phyloP scores from a whole-genome alignment of 2,329 filamentous ascomycete genomes.

The Alternaria tenuissima region DNA sequence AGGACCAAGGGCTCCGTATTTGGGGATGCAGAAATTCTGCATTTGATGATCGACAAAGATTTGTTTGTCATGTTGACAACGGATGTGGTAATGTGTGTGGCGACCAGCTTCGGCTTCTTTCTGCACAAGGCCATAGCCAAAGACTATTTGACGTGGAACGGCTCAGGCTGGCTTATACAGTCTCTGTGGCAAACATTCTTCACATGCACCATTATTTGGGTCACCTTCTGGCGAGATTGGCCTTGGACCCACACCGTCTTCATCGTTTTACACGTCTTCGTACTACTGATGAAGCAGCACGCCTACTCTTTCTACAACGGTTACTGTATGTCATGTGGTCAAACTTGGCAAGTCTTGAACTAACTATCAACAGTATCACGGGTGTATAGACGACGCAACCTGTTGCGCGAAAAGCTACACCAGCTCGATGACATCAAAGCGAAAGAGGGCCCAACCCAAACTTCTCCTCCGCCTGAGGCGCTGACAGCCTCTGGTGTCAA shows the following conservation, averaged over 20 bases:
- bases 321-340: constrained; percentile 56
- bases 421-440: constrained; percentile 65
- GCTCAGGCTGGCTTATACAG: constrained; percentile 76
- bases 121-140: constrained; percentile 68
- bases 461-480: constrained; percentile 7
- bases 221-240: constrained; percentile 77
- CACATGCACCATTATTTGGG: constrained; percentile 67
- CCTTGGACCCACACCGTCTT: constrained; percentile 85
- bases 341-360: not conserved
- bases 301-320: constrained; percentile 83
- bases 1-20: constrained; percentile 72
- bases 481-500: constrained; percentile 29
- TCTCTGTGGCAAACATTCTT: constrained; percentile 76
- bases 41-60: constrained; percentile 69
- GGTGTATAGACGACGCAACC: constrained; percentile 59
- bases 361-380: constrained; percentile 41
- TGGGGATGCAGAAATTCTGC: constrained; percentile 75
- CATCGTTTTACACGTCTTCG: constrained; percentile 75
- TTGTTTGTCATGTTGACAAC: constrained; percentile 63
- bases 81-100: constrained; percentile 73
- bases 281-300: constrained; percentile 86
- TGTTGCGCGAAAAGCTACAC: constrained; percentile 61
- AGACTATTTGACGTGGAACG: constrained; percentile 73
- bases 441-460: constrained; percentile 50
- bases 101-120: constrained; percentile 70